A percentile compares a stretch with the other conserved stretches of the same genome.
Evolutionary conservation across 2,329 filamentous ascomycete species (phyloP).

Genomic region (Trichoderma breve): DNA sequence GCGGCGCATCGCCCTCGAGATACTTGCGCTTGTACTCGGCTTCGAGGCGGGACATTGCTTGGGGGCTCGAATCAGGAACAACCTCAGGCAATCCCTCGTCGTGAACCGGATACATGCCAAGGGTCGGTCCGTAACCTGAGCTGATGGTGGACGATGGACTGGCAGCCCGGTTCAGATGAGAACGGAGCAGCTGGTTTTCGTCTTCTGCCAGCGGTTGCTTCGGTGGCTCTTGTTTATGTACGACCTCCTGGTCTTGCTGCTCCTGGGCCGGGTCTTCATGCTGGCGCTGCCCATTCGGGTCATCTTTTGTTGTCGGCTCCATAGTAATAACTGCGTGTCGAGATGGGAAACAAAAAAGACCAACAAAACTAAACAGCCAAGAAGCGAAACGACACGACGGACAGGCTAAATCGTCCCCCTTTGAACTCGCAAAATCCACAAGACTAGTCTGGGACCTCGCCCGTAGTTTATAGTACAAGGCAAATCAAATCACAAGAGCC

Average conservation of each 20-base stretch:
- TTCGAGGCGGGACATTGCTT: constrained; percentile 4
- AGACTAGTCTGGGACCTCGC: not conserved
- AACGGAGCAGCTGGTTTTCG: not conserved
- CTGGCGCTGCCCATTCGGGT: not conserved
- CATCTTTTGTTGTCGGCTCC: not conserved
- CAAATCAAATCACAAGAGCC: not conserved
- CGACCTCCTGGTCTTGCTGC: not conserved
- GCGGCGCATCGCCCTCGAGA: constrained; percentile 1
- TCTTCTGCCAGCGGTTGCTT: not conserved
- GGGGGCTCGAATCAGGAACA: not conserved
- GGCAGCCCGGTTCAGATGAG: not conserved
- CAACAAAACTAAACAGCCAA: not conserved
- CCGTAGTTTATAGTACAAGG: not conserved
- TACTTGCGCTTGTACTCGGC: constrained; percentile 17
- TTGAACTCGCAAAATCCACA: not conserved
- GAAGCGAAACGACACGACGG: not conserved
- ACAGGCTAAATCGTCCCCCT: not conserved
- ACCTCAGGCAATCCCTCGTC: constrained; percentile 19
- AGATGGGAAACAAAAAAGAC: not conserved
- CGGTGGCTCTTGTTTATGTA: not conserved
- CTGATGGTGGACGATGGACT: constrained; percentile 6
- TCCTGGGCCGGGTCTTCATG: not conserved
- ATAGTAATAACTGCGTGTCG: not conserved
- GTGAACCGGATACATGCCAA: constrained; percentile 1
- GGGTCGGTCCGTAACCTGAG: constrained; percentile 13